A percentile compares a stretch with the other conserved stretches of the same genome.
Conservation (phyloP, 495 filamentous ascomycete genomes). For the Aspergillus ellipticus region DNA sequence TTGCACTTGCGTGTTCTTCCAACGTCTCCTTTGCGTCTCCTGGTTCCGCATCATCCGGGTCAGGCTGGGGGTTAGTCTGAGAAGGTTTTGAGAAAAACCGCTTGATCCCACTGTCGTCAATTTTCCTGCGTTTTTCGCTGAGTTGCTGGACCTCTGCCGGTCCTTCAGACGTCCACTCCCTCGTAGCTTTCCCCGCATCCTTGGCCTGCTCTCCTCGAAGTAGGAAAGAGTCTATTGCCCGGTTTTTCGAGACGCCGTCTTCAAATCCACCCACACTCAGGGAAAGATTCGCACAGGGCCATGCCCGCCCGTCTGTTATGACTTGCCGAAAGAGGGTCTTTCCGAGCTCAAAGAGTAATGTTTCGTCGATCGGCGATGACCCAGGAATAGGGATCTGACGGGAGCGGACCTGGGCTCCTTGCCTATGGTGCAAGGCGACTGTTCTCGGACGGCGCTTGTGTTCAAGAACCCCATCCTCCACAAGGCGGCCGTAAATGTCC, state of each 20-base stretch:
- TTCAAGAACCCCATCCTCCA: conserved; percentile 89
- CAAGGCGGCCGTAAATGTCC: conserved; percentile 84
- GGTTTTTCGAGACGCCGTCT: conserved; percentile 77
- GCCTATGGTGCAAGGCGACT: conserved; percentile 76
- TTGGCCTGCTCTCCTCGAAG: conserved; percentile 74
- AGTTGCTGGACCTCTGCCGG: conserved; percentile 3
- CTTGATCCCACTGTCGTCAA: conserved; percentile 31
- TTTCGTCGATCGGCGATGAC: conserved; percentile 68
- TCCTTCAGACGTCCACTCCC: conserved; percentile 12
- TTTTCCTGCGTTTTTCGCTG: conserved; percentile 32
- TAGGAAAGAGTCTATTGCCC: conserved; percentile 80
- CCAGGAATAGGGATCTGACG: conserved; percentile 72
- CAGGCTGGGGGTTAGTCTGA: conserved; percentile 3
- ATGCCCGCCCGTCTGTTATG: conserved; percentile 68
- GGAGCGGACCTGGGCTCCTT: conserved; percentile 65
- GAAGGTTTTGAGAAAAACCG: conserved; percentile 31
- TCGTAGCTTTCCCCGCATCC: conserved; percentile 27
- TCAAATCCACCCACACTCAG: conserved; percentile 87
- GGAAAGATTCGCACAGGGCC: conserved; percentile 84
- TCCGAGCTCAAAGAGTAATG: conserved; percentile 70
- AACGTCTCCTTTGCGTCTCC: not conserved
- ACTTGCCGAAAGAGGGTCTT: conserved; percentile 74
- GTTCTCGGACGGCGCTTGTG: conserved; percentile 82
- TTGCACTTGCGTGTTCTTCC: not conserved
- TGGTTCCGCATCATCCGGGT: conserved; percentile 6